Conservation (phyloP, 108 stramenopile genomes). For the Cyclotella sp. region DNA sequence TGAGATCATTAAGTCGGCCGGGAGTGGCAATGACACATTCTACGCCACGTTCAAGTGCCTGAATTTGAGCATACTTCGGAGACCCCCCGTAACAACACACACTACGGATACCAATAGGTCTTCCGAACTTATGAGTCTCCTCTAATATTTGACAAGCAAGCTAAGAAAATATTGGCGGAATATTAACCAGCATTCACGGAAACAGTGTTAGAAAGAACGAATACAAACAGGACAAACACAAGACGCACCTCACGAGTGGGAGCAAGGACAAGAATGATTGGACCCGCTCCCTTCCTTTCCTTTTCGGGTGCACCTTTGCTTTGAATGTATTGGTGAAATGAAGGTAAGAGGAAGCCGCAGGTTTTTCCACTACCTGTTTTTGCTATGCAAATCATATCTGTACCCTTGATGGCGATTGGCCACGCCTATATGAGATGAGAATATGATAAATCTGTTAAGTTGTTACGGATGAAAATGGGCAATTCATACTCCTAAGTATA, state of each 20-base stretch:
- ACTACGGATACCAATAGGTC: conserved; percentile 90
- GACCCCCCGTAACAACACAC: conserved; percentile 98
- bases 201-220: too few species aligned
- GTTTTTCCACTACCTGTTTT: conserved; percentile 98
- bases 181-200: too few species aligned
- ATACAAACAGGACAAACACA: too few species aligned
- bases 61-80: conserved; percentile 91
- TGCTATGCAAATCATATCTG: conserved; percentile 97
- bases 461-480: not conserved
- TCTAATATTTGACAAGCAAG: conserved; percentile 97
- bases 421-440: conserved; percentile 60
- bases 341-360: conserved; percentile 96
- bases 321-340: conserved; percentile 82
- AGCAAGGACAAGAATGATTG: conserved; percentile 88
- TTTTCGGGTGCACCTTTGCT: conserved; percentile 27
- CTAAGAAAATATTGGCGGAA: too few species aligned
- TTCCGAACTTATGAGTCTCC: conserved; percentile 95
- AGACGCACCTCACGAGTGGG: conserved; percentile 91
- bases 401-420: conserved; percentile 89
- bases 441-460: not conserved
- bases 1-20: conserved; percentile 96
- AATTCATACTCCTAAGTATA: not conserved
- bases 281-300: conserved; percentile 38
- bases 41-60: conserved; percentile 85
- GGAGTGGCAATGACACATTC: conserved; percentile 97